Evolutionary conservation across 192 early-diverging fungal genomes (phyloP), one percentile per base, ranked within the genome.

Genomic region (Funneliformis geosporum): DNA sequence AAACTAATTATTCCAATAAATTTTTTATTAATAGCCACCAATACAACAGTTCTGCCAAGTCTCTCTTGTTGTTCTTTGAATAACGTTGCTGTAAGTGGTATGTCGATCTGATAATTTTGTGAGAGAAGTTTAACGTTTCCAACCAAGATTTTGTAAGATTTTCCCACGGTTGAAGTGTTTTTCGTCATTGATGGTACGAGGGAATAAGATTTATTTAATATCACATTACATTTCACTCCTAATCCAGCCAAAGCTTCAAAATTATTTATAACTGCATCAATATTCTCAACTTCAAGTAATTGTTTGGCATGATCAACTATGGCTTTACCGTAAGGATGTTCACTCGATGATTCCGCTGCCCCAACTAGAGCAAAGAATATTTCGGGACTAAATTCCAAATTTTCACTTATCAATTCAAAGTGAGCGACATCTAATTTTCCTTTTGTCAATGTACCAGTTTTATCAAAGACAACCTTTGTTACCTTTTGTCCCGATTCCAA

Each of bases 371-470:
- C 81, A 47, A 88, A 88, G 70, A 95, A 86, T 21, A 79, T 80
- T 11, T 86, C 79, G n/a, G 83, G 83, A 23, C 85, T 76, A 50
- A 92, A 73, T 72, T 81, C 79, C 66, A 85, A 10, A 67, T 76
- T 73, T 40, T 62, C 76, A 8, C 75, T 69, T 55, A 73, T 79
- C 23, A 80, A 50, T 59, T 77, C 81, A 72, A 86, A 84, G 42
- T 87, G 85, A 2, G 89, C 86, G 3, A 94, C 90, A 23, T 89
- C 81, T 77, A 93, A 75, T 61, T 89, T 84, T 65, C 94, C 98
- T 16, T 83, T 79, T 0, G 98, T 99, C 62, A 99, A 81, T 0
- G 98, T 99, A 47, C 97, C 98, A 10, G 98, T 99, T 86, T 99
- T 99, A 87, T 99, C 98, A 87, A 98, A 98, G 33, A 98, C 93